Base-by-base conservation (phyloP, 306 rosid genomes). In the Prunus campanulata region DNA sequence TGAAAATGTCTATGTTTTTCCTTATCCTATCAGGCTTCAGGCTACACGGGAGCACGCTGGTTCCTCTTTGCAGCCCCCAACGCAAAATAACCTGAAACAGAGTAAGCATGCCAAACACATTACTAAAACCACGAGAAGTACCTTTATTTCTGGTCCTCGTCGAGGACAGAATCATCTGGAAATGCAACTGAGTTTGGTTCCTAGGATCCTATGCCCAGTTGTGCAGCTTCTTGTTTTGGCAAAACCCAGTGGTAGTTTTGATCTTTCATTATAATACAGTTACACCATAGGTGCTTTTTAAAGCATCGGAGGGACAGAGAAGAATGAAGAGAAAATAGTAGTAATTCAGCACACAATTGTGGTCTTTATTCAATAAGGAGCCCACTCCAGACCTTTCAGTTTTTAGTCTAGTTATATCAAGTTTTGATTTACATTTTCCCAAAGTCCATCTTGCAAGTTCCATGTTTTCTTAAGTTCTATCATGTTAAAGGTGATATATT, bases 21-120 rank as follows among this genome's bases (percentile, higher is more conserved):
- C 63, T 74, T 57, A 84, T 81, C 67, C 85, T 59, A 24, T 84
- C 88, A 14, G 80, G 75, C 35, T 78, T 84, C 72, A 84, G 65
- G 62, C 88, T 81, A 29, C 88, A 78, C 3, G 88, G 88, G 13
- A 84, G 80, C 65, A 78, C 85, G 15, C 85, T 81, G 68, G 88
- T 84, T 84, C 78, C 88, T 74, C 85, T 80, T 74, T 81, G 88
- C 68, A 84, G 60, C 39, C 88, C 88, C 88, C 88, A 81, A 1
- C 85, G 73, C 48, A 84, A 66, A 69, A 84, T 71, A 18, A 81
- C 68, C 83, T 84, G 71, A 54, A 51, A 66, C 56, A 27, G 57
- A 77, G 51, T 3, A 60, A 64, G 56, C 74, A 70, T 4, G 44
- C 13, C 47, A 39, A 30, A 69, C 35, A 46, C 16, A 18, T 35